Base-by-base conservation (phyloP, 2,329 filamentous ascomycete species). In the Penicillium sp. region DNA sequence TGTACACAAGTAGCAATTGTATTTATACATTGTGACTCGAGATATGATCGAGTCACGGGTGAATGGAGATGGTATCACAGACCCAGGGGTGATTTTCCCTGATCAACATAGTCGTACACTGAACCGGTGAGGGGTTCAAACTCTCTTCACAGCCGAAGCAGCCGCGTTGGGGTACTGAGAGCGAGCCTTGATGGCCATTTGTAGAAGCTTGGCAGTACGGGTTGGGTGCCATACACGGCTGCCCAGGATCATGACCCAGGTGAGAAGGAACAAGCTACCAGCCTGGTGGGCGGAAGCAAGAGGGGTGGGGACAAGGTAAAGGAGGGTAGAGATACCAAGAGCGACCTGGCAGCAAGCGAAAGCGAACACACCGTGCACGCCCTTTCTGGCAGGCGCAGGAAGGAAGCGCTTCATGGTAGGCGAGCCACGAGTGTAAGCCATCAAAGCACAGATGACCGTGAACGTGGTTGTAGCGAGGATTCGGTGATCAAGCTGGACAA, bases 401-500 rank as follows among this genome's bases (percentile, higher is more conserved):
- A 87, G 68, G 8, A 76, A 70, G 39, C 71, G 76, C 27, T 90
- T 88, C 55, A 96, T 79, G 14, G 82, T 74, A 3, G 79, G 81
- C 39, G 86, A 85, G 52, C 85, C 86, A 59, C 90, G 86, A 4
- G 89, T 84, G 75, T 92, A 97, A n/a, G 84, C 83, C 74, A 88
- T 95, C 9, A 99, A 82, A 4, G 86, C 82, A 61, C 96, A 78
- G 57, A 97, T 85, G 58, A 89, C 83, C 49, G 85, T 88, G 74
- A 96, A 96, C 1, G 93, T 96, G 14, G 91, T 92, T 44, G 88
- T 91, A 55, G 94, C 95, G 34, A 97, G 82, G 64, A 96, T 90
- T 43, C 95, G 88, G 79, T 99, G 94, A 76, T 99, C 91, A 43
- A 99, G 85, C 77, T 99, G 95, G 2, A 97, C 95, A 24, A 95